Evolutionary conservation across 306 rosid genomes (phyloP), one percentile per base, ranked within the genome.

Genomic region (Inga laurina): DNA sequence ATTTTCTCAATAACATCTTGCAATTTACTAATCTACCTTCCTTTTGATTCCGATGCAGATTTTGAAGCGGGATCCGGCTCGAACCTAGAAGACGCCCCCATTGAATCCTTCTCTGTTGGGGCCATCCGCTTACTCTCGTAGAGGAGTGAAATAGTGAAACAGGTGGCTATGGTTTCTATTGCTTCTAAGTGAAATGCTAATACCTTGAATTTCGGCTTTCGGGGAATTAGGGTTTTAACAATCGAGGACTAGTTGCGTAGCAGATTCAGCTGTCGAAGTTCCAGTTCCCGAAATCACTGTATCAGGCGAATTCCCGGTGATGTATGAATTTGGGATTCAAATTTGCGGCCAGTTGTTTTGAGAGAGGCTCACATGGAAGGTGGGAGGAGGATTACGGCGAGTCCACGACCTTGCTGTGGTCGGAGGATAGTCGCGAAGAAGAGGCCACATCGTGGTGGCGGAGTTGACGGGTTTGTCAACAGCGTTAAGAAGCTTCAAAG

Each of bases 401-500:
- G 85, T 62, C 88, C 88, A 7, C 79, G 88, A 43, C 88, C 88
- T 35, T 85, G 88, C 71, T 48, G 76, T 37, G 88, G 88, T 32
- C 78, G 85, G 77, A 82, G 88, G 75, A 75, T 85, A 15, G 52
- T 85, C 39, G 88, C 88, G 32, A 85, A 76, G 77, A 85, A 72
- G 82, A 82, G 77, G 68, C 72, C 79, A 16, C 82, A 22, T 35
- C 82, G 85, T 2, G 65, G 85, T 15, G 85, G 85, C 13, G 64
- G 71, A 10, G 78, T 62, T 48, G 85, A 77, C 65, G 85, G 88
- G 14, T 81, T 76, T 24, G 85, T 77, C 37, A 85, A 85, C 79
- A 85, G 85, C 48, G 88, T 85, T n/a, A 85, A 85, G 82, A 85
- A 85, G 85, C 85, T 85, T 72, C 85, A 81, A 84, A 81, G 85